phyloP scores from a whole-genome alignment of 2,329 filamentous ascomycete species.

The Nigrospora osmanthi region DNA sequence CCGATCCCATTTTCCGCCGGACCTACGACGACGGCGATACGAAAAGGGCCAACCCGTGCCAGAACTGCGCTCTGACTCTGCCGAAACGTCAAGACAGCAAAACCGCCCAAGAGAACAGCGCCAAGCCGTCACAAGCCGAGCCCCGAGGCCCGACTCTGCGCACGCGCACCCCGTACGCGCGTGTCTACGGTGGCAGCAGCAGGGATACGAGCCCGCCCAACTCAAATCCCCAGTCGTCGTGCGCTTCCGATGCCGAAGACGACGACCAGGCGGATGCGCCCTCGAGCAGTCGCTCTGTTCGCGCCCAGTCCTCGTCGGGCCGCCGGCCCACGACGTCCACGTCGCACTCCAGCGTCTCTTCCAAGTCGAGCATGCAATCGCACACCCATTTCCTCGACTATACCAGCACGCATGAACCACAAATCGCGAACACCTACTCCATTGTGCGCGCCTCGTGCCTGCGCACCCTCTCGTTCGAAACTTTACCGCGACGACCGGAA shows the following conservation, averaged over 20 bases:
- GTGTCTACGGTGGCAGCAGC: constrained; percentile 39
- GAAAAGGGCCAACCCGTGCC: constrained; percentile 55
- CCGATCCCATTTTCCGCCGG: constrained; percentile 52
- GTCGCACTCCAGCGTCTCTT: constrained; percentile 46
- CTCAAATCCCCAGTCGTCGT: constrained; percentile 38
- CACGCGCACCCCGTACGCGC: constrained; percentile 52
- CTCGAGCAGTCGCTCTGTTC: constrained; percentile 6
- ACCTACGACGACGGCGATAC: constrained; percentile 61
- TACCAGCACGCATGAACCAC: constrained; percentile 59
- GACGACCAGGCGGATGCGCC: constrained; percentile 15
- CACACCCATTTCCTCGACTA: constrained; percentile 62
- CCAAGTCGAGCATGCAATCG: constrained; percentile 35
- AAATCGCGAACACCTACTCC: constrained; percentile 55
- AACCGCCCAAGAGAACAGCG: constrained; percentile 8
- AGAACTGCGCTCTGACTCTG: constrained; percentile 61
- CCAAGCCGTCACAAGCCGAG: constrained; percentile 21
- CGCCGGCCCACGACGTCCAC: constrained; percentile 36
- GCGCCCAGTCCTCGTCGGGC: constrained; percentile 16
- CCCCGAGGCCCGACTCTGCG: constrained; percentile 47
- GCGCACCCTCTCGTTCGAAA: constrained; percentile 59
- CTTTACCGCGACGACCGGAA: constrained; percentile 47
- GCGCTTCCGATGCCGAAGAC: constrained; percentile 44
- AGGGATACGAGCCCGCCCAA: constrained; percentile 41
- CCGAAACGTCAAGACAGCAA: constrained; percentile 36
- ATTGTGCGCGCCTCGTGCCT: constrained; percentile 59